Evolutionary conservation across 805 yeast species (phyloP), one percentile per base, ranked within the genome.

Genomic region (Komagataella mondaviorum): DNA sequence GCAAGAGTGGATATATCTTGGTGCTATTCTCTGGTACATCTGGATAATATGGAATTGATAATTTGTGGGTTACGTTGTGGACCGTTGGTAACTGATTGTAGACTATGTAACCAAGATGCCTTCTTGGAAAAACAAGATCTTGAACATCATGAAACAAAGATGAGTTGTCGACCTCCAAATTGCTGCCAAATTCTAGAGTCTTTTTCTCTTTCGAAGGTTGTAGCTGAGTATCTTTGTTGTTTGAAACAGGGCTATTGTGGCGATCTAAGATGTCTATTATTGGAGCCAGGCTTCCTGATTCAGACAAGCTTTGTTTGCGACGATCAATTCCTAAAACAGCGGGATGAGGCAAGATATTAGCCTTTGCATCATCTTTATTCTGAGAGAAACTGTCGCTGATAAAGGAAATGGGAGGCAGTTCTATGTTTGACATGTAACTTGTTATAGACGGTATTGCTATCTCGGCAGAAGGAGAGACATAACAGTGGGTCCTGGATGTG

Each of bases 61-160:
- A 53, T 39, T 53, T 55, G 48, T 64, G 43, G 4, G 52, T 51
- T 14, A 59, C 54, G 3, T 76, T 67, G 1, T 65, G 61, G 66
- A 69, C 67, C 0, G 83, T 78, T 12, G 83, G 80, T 18, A 72
- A 71, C 6, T 79, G 76, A 47, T 73, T 74, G 60, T 87, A 86
- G 0, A 82, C 61, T 3, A 83, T 63, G 1, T 78, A 68, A 0
- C 87, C 87, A 7, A 83, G 63, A 53, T 72, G 66, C 44, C 63
- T 64, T 45, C 80, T 63, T 30, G 74, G 73, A 56, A 45, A 45
- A 14, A 6, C 39, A 30, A 30, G 39, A 10, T 30, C n/a, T 30
- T 30, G 39, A 30, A 30, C 14, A 30, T 30, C 39, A 8, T 14
- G 39, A 30, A 77, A 76, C 51, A 61, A 57, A 3, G 65, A 55